Evolutionary conservation across 2,329 filamentous ascomycete species (phyloP).

Genomic region (Fusarium caatingaense): DNA sequence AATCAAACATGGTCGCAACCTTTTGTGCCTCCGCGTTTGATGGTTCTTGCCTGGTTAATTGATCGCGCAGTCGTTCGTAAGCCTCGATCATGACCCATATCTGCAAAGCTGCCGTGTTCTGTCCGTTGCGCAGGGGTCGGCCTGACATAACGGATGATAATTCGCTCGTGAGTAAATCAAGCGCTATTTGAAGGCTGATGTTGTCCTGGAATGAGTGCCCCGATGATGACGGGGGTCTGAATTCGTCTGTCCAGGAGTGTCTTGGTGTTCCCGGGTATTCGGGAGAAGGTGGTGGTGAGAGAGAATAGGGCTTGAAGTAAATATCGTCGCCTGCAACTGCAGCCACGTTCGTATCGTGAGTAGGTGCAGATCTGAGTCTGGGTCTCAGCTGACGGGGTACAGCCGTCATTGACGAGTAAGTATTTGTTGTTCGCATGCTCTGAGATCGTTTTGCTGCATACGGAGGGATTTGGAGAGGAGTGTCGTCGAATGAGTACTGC

Average conservation of each 20-base stretch:
- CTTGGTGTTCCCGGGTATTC: conserved; percentile 33
- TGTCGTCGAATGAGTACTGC: conserved; percentile 22
- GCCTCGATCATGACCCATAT: conserved; percentile 69
- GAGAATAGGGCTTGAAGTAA: conserved; percentile 60
- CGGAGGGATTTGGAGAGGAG: conserved; percentile 33
- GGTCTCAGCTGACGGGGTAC: conserved; percentile 31
- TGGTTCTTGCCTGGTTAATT: conserved; percentile 53
- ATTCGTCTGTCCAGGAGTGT: conserved; percentile 21
- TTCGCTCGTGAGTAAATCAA: conserved; percentile 63
- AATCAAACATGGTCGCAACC: conserved; percentile 57
- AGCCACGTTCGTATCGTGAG: conserved; percentile 60
- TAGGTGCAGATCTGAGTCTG: conserved; percentile 50
- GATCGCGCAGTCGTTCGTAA: conserved; percentile 64
- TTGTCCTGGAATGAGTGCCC: conserved; percentile 47
- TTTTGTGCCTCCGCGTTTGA: conserved; percentile 48
- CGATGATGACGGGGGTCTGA: conserved; percentile 28
- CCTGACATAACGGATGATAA: conserved; percentile 57
- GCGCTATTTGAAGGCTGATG: conserved; percentile 61
- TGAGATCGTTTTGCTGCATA: conserved; percentile 15
- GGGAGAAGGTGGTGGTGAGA: conserved; percentile 52
- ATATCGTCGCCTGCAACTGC: conserved; percentile 60
- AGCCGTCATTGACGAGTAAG: conserved; percentile 41
- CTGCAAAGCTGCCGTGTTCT: conserved; percentile 60
- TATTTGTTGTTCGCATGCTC: conserved; percentile 20
- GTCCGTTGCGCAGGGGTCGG: conserved; percentile 37